Percentiles rank a stretch among this genome's conserved stretches.
These are phyloP conservation scores for Adansonia digitata DNA, from an alignment of 345 rosid species.

Conservation along the genomic window DNA sequence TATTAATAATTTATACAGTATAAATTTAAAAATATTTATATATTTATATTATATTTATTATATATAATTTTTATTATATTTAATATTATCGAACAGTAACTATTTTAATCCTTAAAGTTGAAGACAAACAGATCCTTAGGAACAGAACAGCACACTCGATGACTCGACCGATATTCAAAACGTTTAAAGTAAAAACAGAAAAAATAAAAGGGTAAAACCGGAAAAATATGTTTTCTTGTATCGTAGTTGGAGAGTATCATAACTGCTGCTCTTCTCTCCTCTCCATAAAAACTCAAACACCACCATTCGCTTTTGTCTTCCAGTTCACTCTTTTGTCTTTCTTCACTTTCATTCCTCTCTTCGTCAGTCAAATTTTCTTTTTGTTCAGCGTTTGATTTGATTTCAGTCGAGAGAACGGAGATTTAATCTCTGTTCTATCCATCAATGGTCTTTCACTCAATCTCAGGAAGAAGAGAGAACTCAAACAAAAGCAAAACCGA, in stretches of 20 bases:
- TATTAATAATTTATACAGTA: too few species aligned
- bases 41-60: too few species aligned
- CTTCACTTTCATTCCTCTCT: not conserved
- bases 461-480: not conserved
- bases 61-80: too few species aligned
- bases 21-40: too few species aligned
- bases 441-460: slow-evolving; percentile 10
- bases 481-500: not conserved
- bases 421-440: not conserved
- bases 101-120: not conserved
- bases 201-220: not conserved
- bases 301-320: not conserved
- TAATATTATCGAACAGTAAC: too few species aligned
- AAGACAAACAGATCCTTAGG: not conserved
- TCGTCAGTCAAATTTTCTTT: not conserved
- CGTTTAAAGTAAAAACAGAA: not conserved
- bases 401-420: not conserved
- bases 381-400: not conserved
- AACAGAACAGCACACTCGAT: not conserved
- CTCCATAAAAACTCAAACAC: not conserved
- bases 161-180: not conserved
- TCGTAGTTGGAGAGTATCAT: not conserved
- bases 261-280: not conserved
- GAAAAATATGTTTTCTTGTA: not conserved
- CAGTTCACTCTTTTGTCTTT: not conserved